Conservation (phyloP, 345 rosid species). For the Mallotus nudiflorus region DNA sequence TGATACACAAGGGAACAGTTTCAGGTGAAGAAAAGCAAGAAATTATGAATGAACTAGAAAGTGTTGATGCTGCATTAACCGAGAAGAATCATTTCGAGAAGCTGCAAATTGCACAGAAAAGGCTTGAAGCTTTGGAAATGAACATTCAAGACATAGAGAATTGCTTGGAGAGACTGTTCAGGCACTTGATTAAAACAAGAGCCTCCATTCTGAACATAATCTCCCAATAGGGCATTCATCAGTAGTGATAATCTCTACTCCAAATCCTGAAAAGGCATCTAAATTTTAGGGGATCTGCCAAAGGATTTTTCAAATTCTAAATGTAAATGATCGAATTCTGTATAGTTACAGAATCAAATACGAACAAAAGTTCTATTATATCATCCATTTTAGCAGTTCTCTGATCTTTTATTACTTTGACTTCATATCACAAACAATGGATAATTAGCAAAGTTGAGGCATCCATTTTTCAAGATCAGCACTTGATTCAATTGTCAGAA, state of each 20-base stretch:
- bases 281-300: slow-evolving; percentile 37
- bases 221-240: slow-evolving; percentile 38
- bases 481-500: too few species aligned
- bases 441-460: too few species aligned
- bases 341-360: slow-evolving; percentile 8
- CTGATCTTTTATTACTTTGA: too few species aligned
- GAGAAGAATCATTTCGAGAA: slow-evolving; percentile 20
- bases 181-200: slow-evolving; percentile 61
- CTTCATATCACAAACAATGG: too few species aligned
- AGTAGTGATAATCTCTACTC: too few species aligned
- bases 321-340: not conserved
- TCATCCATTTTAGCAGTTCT: too few species aligned
- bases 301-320: slow-evolving; percentile 11
- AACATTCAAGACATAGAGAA: slow-evolving; percentile 50
- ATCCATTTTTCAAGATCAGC: too few species aligned
- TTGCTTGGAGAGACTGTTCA: slow-evolving; percentile 52
- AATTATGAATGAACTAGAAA: slow-evolving; percentile 44
- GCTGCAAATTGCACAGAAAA: slow-evolving; percentile 33
- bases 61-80: slow-evolving; percentile 34
- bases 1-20: slow-evolving; percentile 38
- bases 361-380: not conserved
- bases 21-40: slow-evolving; percentile 38
- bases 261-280: slow-evolving; percentile 26
- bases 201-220: slow-evolving; percentile 65
- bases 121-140: slow-evolving; percentile 45